Evolutionary conservation across 331 rosid species (phyloP).

Genomic region (Prunus yedoensis): DNA sequence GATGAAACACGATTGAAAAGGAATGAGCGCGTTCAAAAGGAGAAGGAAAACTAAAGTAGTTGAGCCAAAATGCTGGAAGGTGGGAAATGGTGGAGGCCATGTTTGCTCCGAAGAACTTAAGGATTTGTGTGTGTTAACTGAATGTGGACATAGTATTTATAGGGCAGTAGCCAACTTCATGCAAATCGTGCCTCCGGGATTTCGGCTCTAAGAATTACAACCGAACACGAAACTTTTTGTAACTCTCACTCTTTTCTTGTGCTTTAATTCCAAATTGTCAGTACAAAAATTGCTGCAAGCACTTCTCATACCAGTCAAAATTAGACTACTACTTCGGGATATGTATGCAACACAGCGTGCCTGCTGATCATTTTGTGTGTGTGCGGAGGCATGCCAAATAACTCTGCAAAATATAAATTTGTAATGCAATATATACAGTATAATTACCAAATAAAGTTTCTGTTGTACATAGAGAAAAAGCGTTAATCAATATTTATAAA

Average conservation of each 20-base stretch:
- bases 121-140: not conserved
- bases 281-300: not conserved
- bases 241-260: not conserved
- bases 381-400: too few species aligned
- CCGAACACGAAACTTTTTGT: not conserved
- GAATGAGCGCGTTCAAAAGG: not conserved
- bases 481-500: not conserved
- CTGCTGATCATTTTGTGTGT: too few species aligned
- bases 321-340: too few species aligned
- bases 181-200: not conserved
- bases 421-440: not conserved
- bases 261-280: too few species aligned
- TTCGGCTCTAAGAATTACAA: not conserved
- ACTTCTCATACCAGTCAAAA: not conserved
- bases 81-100: constrained; percentile 5
- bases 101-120: not conserved
- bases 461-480: not conserved
- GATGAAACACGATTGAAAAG: not conserved
- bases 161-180: not conserved
- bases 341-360: too few species aligned
- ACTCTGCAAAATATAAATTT: too few species aligned
- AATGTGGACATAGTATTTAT: not conserved
- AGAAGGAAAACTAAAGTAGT: not conserved
- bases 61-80: not conserved
- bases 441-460: not conserved